Evolutionary conservation across 2,329 filamentous ascomycete genomes (phyloP), one percentile per base, ranked within the genome.

Genomic region (Cytospora leucostoma): DNA sequence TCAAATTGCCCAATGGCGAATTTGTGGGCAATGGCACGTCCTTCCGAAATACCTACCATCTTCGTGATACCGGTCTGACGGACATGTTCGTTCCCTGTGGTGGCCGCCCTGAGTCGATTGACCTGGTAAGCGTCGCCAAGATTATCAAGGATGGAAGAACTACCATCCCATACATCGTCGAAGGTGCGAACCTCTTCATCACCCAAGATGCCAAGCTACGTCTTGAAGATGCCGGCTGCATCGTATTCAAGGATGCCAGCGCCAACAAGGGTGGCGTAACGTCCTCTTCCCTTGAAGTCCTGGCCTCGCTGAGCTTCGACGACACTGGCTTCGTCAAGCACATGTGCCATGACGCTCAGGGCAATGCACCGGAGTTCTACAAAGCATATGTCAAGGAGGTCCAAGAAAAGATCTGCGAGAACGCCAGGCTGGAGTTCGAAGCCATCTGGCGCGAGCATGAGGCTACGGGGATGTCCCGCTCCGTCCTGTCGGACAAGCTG

Each of bases 221-320:
- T 32, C 87, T 99, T 15, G 95, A 99, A 79, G 89, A 92, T 70
- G 93, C 94, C n/a, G 95, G 95, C 65, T 96, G 92, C 73, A 87
- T 98, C 71, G 79, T 99, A 49, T 97, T 93, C 88, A 99, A 99
- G 81, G 95, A 99, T 76, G 95, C 95, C 6, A 97, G 92, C 44
- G 93, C 94, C 62, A 99, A 99, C 85, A 99, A 99, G 83, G 95
- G 95, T 68, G 95, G 95, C 75, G 95, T 99, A 53, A 99, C 95
- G 0, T 97, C 93, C 0, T 98, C 95, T 0, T 98, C 95, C 0
- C 88, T 98, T 37, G 95, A 99, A 73, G 95, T 99, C 7, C 86
- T 99, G 32, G 95, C 95, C 8, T 95, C 93, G 15, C 84, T 99
- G 63, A 95, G 93, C 49, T 98, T 99, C 73, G 92, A 99, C 71